phyloP scores from a whole-genome alignment of 805 yeast species.

The Saccharomycopsis sp. region DNA sequence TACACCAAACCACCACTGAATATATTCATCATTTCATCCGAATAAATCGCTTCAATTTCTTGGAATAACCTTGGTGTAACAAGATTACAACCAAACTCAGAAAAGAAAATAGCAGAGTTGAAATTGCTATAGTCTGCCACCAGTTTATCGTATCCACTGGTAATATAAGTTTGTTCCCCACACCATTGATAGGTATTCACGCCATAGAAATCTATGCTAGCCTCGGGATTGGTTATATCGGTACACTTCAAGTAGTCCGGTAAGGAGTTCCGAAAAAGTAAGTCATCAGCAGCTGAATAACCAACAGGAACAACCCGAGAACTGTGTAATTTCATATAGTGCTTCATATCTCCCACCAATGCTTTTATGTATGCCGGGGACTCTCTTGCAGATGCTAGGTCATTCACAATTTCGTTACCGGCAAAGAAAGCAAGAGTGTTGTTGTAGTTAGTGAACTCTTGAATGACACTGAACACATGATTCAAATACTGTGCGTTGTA shows the following conservation, averaged over 20 bases:
- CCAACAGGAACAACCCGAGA: constrained; percentile 80
- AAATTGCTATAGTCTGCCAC: constrained; percentile 64
- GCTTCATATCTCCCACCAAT: constrained; percentile 73
- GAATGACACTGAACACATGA: constrained; percentile 72
- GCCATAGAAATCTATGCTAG: constrained; percentile 70
- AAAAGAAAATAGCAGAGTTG: constrained; percentile 74
- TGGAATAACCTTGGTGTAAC: constrained; percentile 73
- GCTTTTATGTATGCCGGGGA: constrained; percentile 79
- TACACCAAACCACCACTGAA: constrained; percentile 85
- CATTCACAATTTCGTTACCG: constrained; percentile 87
- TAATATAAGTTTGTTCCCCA: constrained; percentile 75
- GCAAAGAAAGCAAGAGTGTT: constrained; percentile 89
- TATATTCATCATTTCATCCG: constrained; percentile 62
- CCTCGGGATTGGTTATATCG: constrained; percentile 41
- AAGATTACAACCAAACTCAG: constrained; percentile 89
- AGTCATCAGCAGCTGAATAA: constrained; percentile 94
- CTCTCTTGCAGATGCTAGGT: constrained; percentile 52
- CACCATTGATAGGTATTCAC: constrained; percentile 75
- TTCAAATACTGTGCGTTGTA: constrained; percentile 64
- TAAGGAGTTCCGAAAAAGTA: constrained; percentile 64
- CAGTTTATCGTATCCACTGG: constrained; percentile 70
- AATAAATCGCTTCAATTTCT: constrained; percentile 65
- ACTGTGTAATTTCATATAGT: constrained; percentile 51
- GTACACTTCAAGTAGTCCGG: constrained; percentile 78
- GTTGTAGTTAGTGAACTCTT: constrained; percentile 76